Evolutionary conservation across 345 rosid genomes (phyloP).

Genomic region (Citrus glauca): DNA sequence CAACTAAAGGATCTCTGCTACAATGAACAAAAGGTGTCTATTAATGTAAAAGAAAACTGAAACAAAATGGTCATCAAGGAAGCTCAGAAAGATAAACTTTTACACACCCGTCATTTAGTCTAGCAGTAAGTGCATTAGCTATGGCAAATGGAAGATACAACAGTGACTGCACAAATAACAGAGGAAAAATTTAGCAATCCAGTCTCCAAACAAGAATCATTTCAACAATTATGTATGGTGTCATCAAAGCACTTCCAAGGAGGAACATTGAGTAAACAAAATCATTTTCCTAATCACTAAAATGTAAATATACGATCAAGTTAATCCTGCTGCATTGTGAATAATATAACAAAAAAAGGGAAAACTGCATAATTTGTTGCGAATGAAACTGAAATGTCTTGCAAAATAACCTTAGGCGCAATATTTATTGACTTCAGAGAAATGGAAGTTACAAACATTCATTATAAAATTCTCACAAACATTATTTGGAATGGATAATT

Average conservation of each 20-base stretch:
- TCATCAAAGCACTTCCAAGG: not conserved
- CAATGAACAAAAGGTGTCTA: slow-evolving; percentile 8
- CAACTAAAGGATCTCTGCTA: slow-evolving; percentile 83
- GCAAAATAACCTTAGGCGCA: not conserved
- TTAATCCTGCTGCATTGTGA: not conserved
- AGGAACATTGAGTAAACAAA: not conserved
- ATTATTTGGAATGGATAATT: slow-evolving; percentile 5
- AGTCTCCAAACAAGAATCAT: not conserved
- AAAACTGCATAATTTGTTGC: not conserved
- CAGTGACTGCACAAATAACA: slow-evolving; percentile 58
- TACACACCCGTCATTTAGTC: slow-evolving; percentile 88
- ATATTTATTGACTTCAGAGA: not conserved
- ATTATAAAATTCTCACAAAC: not conserved
- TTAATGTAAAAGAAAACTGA: not conserved
- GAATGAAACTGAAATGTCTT: not conserved
- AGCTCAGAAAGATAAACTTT: not conserved
- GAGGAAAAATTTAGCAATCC: slow-evolving; percentile 5
- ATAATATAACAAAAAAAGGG: not conserved
- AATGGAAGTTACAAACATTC: not conserved
- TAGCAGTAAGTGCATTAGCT: slow-evolving; percentile 91
- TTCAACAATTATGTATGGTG: not conserved
- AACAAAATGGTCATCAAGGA: not conserved
- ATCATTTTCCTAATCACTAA: not conserved
- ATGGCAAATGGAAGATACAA: slow-evolving; percentile 91
- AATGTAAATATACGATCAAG: not conserved